Evolutionary conservation across 352 stramenopile genomes (phyloP).

Genomic region (Aphanomyces stellatus): DNA sequence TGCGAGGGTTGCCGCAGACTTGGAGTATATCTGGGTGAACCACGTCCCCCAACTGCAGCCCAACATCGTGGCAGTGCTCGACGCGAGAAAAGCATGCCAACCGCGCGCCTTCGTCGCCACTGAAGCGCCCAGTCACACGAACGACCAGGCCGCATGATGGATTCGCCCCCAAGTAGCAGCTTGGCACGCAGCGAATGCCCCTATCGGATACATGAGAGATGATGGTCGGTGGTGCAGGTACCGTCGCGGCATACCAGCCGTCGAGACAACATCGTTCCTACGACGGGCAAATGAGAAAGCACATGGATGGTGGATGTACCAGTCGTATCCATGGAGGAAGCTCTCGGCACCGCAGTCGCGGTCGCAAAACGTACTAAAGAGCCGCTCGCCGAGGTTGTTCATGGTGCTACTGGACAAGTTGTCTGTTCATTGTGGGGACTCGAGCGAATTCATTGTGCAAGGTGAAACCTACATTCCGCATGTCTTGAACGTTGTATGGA

Average conservation of each 20-base stretch:
- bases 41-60: background rate
- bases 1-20: background rate
- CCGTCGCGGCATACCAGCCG: too few relatives aligned
- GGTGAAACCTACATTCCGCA: too few relatives aligned
- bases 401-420: too few relatives aligned
- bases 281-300: background rate
- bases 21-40: background rate
- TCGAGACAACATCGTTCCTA: background rate
- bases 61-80: background rate
- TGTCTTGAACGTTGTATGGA: too few relatives aligned
- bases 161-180: background rate
- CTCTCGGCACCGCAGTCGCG: background rate
- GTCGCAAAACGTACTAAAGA: background rate
- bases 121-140: background rate
- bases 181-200: background rate
- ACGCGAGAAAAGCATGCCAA: background rate
- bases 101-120: background rate
- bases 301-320: background rate
- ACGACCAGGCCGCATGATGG: background rate
- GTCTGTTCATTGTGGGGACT: too few relatives aligned
- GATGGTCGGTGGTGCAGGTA: background rate
- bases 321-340: background rate
- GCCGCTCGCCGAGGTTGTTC: background rate
- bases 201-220: background rate
- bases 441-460: too few relatives aligned